Conservation (phyloP, 805 yeast species). For the Ogataea dorogensis region DNA sequence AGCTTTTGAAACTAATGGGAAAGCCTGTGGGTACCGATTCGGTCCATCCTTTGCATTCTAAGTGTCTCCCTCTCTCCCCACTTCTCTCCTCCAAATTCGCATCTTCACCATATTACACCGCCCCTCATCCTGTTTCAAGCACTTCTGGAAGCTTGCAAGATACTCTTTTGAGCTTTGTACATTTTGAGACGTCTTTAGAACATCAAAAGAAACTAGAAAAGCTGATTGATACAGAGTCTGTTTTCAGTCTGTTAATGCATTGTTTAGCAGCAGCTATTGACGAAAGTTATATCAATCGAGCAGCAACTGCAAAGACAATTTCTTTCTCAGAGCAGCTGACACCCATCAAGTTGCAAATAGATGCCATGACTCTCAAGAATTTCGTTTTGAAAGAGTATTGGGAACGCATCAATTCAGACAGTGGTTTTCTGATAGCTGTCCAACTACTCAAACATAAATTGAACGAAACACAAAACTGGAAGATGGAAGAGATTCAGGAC, state of each 20-base stretch:
- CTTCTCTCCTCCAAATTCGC: constrained; percentile 4
- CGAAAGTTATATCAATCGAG: constrained; percentile 14
- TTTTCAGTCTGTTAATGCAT: constrained; percentile 24
- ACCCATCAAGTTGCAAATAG: constrained; percentile 5
- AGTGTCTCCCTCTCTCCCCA: constrained; percentile 1
- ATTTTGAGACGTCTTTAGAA: background rate
- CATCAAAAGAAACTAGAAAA: constrained; percentile 10
- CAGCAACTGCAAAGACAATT: constrained; percentile 5
- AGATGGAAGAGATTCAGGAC: constrained; percentile 18
- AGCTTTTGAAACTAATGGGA: background rate
- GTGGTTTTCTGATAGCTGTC: constrained; percentile 4
- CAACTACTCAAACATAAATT: constrained; percentile 25
- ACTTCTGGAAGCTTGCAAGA: constrained; percentile 17
- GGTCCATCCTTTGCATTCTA: background rate
- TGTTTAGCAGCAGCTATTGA: constrained; percentile 15
- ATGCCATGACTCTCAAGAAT: background rate
- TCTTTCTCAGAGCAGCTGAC: constrained; percentile 4
- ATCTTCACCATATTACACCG: constrained; percentile 3
- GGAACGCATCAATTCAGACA: constrained; percentile 4
- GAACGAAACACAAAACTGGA: constrained; percentile 23
- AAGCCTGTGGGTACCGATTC: too few species aligned
- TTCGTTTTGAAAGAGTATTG: constrained; percentile 8
- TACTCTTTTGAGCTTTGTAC: constrained; percentile 6
- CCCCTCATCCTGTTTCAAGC: constrained; percentile 1
- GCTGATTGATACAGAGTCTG: constrained; percentile 28